These are phyloP conservation scores for Clarireedia monteithiana DNA, from an alignment of 2,329 filamentous ascomycete genomes.

Conservation along the genomic window DNA sequence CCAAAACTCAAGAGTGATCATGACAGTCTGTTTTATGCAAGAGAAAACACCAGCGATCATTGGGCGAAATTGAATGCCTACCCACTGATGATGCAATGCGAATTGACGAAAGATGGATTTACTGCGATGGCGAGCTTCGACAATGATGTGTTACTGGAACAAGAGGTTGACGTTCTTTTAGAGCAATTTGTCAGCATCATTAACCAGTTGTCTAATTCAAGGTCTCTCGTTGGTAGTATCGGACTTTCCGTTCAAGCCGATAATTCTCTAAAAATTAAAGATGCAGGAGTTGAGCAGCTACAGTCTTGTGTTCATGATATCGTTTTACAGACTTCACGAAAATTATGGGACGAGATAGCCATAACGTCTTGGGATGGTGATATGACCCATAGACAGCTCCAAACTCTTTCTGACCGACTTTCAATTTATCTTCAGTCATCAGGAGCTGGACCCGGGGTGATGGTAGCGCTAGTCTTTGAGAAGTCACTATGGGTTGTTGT, in stretches of 20 bases:
- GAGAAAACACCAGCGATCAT: constrained; percentile 1
- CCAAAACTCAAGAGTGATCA: neutral
- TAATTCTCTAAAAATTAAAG: neutral
- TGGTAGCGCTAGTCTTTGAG: constrained; percentile 16
- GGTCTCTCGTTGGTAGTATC: neutral
- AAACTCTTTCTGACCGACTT: constrained; percentile 15
- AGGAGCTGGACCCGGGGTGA: constrained; percentile 14
- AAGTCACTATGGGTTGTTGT: constrained; percentile 22
- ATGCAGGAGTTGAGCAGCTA: neutral
- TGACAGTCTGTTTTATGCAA: neutral
- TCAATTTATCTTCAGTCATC: constrained; percentile 13
- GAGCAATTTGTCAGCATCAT: constrained; percentile 10
- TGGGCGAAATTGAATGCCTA: constrained; percentile 14
- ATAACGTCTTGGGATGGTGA: constrained; percentile 17
- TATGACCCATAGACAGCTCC: constrained; percentile 21
- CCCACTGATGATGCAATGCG: constrained; percentile 13
- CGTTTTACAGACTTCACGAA: constrained; percentile 1
- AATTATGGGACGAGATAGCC: neutral
- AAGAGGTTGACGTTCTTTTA: constrained; percentile 7
- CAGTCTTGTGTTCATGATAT: constrained; percentile 16
- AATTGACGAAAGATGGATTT: constrained; percentile 1
- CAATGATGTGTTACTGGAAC: constrained; percentile 1
- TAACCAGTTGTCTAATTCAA: neutral
- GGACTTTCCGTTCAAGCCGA: constrained; percentile 12
- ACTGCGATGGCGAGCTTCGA: constrained; percentile 12